Evolutionary conservation across 2,329 filamentous ascomycete species (phyloP), one percentile per base, ranked within the genome.

Genomic region (Colletotrichum sublineola): DNA sequence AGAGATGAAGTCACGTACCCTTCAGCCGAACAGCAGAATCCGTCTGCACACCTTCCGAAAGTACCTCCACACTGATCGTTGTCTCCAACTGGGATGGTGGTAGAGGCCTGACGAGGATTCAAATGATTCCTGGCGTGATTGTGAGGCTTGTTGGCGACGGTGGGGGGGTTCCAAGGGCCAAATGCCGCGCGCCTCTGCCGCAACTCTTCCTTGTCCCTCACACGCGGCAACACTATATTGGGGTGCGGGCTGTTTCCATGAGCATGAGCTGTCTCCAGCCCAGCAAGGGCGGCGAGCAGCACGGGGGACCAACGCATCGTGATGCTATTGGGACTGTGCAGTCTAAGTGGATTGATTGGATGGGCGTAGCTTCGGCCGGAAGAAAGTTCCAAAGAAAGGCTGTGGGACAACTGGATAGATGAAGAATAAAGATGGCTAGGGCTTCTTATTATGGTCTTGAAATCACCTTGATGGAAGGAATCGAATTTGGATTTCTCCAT

Each of bases 21-120:
- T 74, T 77, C 77, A 5, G 75, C 31, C 1, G 81, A 82, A 68
- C 81, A 82, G 67, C 81, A 82, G 48, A 79, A 77, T 1, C 79
- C 80, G 7, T 72, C 50, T 2, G 77, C 74, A 64, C 81, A 82
- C 55, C 76, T 79, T 12, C 79, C 80, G 33, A 73, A 29, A 0
- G 73, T 73, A 1, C 75, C 64, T 3, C 81, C 81, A 36, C 81
- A 82, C 36, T 74, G 69, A 0, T 67, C 74, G 44, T 77, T 63
- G 6, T 73, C 70, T 31, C 70, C 66, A 5, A 64, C 31, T 1
- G 20, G 46, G n/a, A 48, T 6, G 2, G 69, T 65, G 5, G 46
- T 20, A 12, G 48, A 58, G 12, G 18, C 72, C 38, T 78, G 76
- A 11, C 78, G 74, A 48, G 67, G 71, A 3, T 72, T 55, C 3